Percentiles rank a stretch among this genome's conserved stretches.
Evolutionary conservation across 192 early-diverging fungal species (phyloP).

Genomic region (Dissophora globulifera): DNA sequence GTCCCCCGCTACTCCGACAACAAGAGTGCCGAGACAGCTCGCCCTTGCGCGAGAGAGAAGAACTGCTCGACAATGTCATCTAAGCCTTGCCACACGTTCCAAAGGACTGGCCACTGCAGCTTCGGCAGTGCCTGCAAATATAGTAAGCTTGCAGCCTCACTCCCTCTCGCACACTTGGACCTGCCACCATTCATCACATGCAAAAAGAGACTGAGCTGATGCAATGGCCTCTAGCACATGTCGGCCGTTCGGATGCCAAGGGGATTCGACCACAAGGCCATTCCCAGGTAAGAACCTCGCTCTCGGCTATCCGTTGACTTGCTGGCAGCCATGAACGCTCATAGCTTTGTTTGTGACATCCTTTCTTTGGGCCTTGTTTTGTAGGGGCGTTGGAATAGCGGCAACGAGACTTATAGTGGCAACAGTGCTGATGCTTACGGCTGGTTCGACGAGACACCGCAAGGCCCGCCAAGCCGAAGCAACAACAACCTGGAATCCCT

Average conservation of each 20-base stretch:
- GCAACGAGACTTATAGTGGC: background rate
- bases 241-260: background rate
- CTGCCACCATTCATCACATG: background rate
- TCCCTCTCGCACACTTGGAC: background rate
- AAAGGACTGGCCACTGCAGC: conserved; percentile 17
- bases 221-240: background rate
- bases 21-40: too few species aligned
- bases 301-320: too few species aligned
- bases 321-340: too few species aligned
- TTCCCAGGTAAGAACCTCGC: background rate
- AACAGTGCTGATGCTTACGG: background rate
- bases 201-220: background rate
- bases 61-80: too few species aligned
- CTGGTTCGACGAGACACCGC: conserved; percentile 27
- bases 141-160: conserved; percentile 4
- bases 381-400: background rate
- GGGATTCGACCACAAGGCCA: background rate
- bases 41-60: background rate
- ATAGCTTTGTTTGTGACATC: too few species aligned
- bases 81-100: conserved; percentile 12
- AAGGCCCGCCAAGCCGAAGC: background rate
- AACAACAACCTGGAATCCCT: background rate
- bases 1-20: too few species aligned
- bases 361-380: too few species aligned
- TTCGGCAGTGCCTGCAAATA: conserved; percentile 17